Base-by-base conservation (phyloP, 1,284 basidiomycete genomes). In the Volvariella volvacea region DNA sequence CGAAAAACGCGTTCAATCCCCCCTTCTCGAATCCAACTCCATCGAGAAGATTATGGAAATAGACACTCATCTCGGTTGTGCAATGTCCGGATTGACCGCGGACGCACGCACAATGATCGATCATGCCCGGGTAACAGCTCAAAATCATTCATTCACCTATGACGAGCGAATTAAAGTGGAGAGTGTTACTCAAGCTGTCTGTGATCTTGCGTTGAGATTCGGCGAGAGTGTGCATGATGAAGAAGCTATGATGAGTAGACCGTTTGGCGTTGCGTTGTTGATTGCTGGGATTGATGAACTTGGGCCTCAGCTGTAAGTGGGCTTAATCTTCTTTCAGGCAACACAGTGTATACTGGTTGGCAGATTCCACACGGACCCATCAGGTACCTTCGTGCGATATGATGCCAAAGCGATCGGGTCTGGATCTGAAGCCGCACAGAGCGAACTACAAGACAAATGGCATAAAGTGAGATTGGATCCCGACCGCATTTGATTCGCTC, bases 1-100 rank as follows among this genome's bases (percentile, higher is more conserved):
- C 50, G 96, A 99, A 75, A 98, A 99, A 73, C 92, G 96, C 63
- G 92, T 97, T 43, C 94, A 97, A 67, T 98, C 94, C 0, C 89
- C 92, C 19, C 79, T 99, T 44, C 83, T 99, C 54, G 96, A 98
- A 71, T 84, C 91, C 15, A 89, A 83, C 51, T 94, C 92, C 45
- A 95, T 99, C 62, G 96, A 99, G 65, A 99, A 99, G 75, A 99
- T 99, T 63, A 98, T 99, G 94, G 95, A 99, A 73, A 97, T 99
- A 58, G 96, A 99, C 69, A 60, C 68, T 14, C 96, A 99, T 68
- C 79, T 99, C 45, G 96, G 93, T 15, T 97, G 94, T 56, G 96
- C 96, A 45, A 98, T 99, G 93, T 94, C 91, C 45, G 95, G 95
- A 17, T 78, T 99, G 52, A 96, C 92, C 25, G 96, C 96, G 43